Evolutionary conservation across 2,329 filamentous ascomycete species (phyloP).

Genomic region (Aspergillus unguis): DNA sequence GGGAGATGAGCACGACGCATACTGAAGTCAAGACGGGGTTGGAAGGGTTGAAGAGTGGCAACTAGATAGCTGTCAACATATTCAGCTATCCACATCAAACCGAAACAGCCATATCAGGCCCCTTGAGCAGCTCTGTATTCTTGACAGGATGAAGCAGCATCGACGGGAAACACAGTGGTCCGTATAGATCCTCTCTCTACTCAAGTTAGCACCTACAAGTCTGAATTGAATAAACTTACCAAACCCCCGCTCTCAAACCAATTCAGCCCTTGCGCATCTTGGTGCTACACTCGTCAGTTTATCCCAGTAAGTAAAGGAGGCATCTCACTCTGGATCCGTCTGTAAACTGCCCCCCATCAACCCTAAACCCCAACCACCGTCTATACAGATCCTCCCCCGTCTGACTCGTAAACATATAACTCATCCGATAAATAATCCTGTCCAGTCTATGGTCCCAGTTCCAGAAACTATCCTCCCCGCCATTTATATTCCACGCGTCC

Average conservation of each 20-base stretch:
- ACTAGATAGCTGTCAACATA: too few relatives aligned
- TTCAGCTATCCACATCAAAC: too few relatives aligned
- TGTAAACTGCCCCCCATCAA: neutral
- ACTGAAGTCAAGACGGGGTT: slow-evolving; percentile 51
- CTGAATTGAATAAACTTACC: neutral
- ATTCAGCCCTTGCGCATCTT: neutral
- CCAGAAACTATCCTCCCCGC: neutral
- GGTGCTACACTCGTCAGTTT: neutral
- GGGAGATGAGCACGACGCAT: slow-evolving; percentile 49
- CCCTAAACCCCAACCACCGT: neutral
- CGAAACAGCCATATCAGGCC: neutral
- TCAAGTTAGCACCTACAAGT: neutral
- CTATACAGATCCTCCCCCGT: neutral
- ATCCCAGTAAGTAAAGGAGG: neutral
- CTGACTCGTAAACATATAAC: neutral
- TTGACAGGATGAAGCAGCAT: neutral
- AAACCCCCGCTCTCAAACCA: neutral
- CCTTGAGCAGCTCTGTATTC: neutral
- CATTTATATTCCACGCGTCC: neutral
- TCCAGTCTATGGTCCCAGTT: neutral
- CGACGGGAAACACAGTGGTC: neutral
- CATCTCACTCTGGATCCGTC: neutral
- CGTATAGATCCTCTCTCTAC: neutral
- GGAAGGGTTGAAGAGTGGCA: neutral
- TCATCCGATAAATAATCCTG: neutral